Percentiles rank a stretch among this genome's conserved stretches.
phyloP scores from a whole-genome alignment of 2,329 filamentous ascomycete genomes.

The Hypoxylon sp. region DNA sequence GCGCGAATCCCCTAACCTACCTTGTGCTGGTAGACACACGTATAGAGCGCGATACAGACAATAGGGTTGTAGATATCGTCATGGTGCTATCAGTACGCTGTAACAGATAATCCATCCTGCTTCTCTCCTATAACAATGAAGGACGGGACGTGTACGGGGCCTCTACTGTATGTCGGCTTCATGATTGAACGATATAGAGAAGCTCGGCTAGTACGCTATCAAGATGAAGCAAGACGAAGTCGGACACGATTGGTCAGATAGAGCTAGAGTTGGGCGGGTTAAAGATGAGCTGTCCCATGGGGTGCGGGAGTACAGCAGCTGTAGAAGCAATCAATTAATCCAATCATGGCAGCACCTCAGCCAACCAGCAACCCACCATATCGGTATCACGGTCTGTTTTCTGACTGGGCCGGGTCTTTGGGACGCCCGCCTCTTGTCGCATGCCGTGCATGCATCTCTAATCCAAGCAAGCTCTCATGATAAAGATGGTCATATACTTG shows the following conservation, averaged over 20 bases:
- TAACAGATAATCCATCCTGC: constrained; percentile 8
- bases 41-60: constrained; percentile 28
- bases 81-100: constrained; percentile 19
- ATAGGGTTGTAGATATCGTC: constrained; percentile 30
- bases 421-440: constrained; percentile 36
- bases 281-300: constrained; percentile 43
- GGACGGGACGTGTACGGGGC: constrained; percentile 18
- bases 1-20: constrained; percentile 19
- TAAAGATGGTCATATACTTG: constrained; percentile 14
- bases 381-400: constrained; percentile 39
- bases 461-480: constrained; percentile 20
- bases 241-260: constrained; percentile 35
- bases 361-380: constrained; percentile 39
- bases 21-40: constrained; percentile 31
- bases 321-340: constrained; percentile 41
- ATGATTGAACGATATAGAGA: constrained; percentile 31
- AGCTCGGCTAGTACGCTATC: constrained; percentile 33
- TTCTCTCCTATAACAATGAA: constrained; percentile 13
- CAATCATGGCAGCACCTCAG: constrained; percentile 36
- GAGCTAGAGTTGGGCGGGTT: constrained; percentile 38
- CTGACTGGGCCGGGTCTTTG: constrained; percentile 38
- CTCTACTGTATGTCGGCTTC: constrained; percentile 18
- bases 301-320: constrained; percentile 43
- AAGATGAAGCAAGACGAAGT: constrained; percentile 40
- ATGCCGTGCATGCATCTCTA: constrained; percentile 28